These are phyloP conservation scores for Aquilaria agallochum DNA, from an alignment of 441 rosid genomes.

Conservation along the genomic window DNA sequence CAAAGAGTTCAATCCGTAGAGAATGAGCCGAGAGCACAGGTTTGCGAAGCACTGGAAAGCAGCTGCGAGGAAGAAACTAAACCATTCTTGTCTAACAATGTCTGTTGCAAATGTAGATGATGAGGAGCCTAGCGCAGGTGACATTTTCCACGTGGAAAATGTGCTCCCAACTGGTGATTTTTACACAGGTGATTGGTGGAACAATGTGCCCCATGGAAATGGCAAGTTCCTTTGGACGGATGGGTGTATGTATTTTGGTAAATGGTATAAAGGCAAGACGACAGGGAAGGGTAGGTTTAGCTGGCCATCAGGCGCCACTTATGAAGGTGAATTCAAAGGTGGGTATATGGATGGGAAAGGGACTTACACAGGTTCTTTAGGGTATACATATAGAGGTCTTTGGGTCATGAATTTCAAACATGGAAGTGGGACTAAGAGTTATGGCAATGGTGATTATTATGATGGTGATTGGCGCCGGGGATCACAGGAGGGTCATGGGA, in stretches of 20 bases:
- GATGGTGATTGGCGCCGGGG: constrained; percentile 94
- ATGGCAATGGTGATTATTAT: constrained; percentile 67
- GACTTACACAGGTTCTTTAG: constrained; percentile 64
- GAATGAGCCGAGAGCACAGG: constrained; percentile 55
- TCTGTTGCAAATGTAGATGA: constrained; percentile 88
- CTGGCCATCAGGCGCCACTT: constrained; percentile 94
- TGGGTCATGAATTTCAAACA: constrained; percentile 94
- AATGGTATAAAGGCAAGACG: constrained; percentile 75
- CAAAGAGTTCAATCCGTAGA: constrained; percentile 7
- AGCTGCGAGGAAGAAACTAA: constrained; percentile 34
- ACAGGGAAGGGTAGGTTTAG: constrained; percentile 88
- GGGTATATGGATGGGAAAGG: constrained; percentile 97
- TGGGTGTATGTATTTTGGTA: constrained; percentile 94
- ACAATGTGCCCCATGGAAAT: constrained; percentile 65
- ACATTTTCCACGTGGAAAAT: constrained; percentile 46
- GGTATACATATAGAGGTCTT: constrained; percentile 65
- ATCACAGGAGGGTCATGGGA: constrained; percentile 84
- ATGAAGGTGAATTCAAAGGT: constrained; percentile 88
- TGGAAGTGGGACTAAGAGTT: constrained; percentile 68
- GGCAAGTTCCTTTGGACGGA: constrained; percentile 92
- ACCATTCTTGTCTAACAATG: constrained; percentile 39
- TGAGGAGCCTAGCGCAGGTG: constrained; percentile 52
- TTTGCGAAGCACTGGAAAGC: constrained; percentile 53
- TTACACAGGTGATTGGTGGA: constrained; percentile 75
- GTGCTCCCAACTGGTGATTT: constrained; percentile 67